These are phyloP conservation scores for Dunaliella sp. DNA, from an alignment of 139 green algal species.

Conservation along the genomic window DNA sequence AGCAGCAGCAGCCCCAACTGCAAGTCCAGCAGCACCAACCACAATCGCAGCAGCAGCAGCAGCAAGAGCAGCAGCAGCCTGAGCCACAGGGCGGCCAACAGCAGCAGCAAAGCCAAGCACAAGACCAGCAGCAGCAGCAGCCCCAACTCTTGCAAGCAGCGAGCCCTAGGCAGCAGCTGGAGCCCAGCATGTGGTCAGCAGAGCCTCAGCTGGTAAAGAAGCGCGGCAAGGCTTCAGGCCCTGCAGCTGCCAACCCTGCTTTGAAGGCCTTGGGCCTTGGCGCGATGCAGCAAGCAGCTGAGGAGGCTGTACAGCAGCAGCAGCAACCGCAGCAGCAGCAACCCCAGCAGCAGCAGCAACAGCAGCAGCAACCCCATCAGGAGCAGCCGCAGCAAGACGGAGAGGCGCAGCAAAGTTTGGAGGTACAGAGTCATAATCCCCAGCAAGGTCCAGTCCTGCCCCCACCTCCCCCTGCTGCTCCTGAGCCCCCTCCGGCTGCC, in stretches of 20 bases:
- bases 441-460: too few species aligned
- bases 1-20: neutral
- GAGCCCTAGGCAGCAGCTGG: neutral
- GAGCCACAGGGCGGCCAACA: neutral
- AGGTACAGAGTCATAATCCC: too few species aligned
- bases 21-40: neutral
- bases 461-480: neutral
- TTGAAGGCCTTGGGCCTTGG: too few species aligned
- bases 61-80: neutral
- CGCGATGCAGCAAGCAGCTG: too few species aligned
- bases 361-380: neutral
- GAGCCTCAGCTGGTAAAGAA: neutral
- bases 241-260: neutral
- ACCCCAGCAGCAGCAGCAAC: neutral
- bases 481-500: too few species aligned
- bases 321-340: too few species aligned
- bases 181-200: neutral
- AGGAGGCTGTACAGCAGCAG: too few species aligned
- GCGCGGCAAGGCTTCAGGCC: neutral
- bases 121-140: neutral
- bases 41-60: neutral
- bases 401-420: too few species aligned
- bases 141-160: neutral
- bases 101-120: neutral
- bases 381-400: too few species aligned